phyloP scores from a whole-genome alignment of 2,329 filamentous ascomycete species.

The Fusarium sp. region DNA sequence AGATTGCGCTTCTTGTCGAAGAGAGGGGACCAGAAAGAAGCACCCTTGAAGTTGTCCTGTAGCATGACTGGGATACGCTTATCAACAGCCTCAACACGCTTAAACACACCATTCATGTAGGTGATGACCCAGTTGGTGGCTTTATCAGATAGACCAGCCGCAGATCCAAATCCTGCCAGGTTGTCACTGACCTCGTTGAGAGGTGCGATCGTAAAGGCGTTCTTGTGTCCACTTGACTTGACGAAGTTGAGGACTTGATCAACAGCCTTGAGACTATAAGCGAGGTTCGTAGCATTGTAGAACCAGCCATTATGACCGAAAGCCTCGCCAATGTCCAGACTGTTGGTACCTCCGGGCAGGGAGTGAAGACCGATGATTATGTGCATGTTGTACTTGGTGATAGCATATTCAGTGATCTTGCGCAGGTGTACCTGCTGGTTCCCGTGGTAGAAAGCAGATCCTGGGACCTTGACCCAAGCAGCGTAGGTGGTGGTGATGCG shows the following conservation, averaged over 20 bases:
- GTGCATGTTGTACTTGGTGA: neutral
- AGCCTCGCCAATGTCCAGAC: constrained; percentile 2
- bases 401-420: neutral
- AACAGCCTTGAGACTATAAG: neutral
- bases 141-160: constrained; percentile 2
- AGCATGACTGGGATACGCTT: constrained; percentile 10
- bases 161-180: constrained; percentile 3
- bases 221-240: neutral
- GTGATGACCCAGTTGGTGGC: constrained; percentile 1
- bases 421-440: neutral
- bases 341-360: neutral
- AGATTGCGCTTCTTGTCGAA: constrained; percentile 9
- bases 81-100: neutral
- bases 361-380: neutral
- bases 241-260: neutral
- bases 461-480: neutral
- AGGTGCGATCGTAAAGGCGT: neutral
- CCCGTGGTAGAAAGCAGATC: neutral
- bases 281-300: neutral
- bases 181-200: constrained; percentile 1
- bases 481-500: constrained; percentile 3
- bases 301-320: constrained; percentile 1
- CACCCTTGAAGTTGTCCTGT: neutral
- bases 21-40: constrained; percentile 1
- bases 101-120: neutral